Conservation (phyloP, 192 early-diverging fungal genomes). For the Dissophora ornata region DNA sequence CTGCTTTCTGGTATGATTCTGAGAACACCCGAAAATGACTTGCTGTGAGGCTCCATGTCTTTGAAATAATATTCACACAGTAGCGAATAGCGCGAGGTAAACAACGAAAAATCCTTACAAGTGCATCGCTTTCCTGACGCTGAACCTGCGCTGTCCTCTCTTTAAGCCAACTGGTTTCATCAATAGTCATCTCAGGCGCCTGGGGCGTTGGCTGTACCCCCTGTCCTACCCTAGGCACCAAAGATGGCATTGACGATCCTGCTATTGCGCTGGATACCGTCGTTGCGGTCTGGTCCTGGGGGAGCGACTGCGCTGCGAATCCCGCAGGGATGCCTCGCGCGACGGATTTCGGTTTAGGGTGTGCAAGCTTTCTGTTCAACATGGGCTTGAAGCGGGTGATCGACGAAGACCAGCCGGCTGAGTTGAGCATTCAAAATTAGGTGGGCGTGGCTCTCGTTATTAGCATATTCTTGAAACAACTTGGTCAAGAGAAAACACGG, state of each 20-base stretch:
- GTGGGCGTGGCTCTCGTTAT: slow-evolving; percentile 10
- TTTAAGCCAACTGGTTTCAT: slow-evolving; percentile 41
- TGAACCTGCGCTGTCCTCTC: slow-evolving; percentile 43
- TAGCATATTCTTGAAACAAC: slow-evolving; percentile 7
- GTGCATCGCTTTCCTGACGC: slow-evolving; percentile 52
- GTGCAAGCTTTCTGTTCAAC: slow-evolving; percentile 59
- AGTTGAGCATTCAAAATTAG: neutral
- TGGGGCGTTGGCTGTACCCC: no score
- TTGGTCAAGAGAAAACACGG: neutral
- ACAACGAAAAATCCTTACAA: neutral
- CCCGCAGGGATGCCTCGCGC: slow-evolving; percentile 27
- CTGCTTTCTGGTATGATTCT: slow-evolving; percentile 27
- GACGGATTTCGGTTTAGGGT: slow-evolving; percentile 61
- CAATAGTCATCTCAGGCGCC: slow-evolving; percentile 13
- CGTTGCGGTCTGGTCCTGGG: neutral
- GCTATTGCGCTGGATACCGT: neutral
- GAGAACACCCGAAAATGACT: no score
- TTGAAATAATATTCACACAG: no score
- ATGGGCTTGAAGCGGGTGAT: slow-evolving; percentile 56
- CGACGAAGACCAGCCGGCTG: slow-evolving; percentile 56
- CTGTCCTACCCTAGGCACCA: no score
- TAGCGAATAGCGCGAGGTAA: neutral
- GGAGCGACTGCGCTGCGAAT: slow-evolving; percentile 19
- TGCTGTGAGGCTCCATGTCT: no score
- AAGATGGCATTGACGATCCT: no score